Evolutionary conservation across 1,284 basidiomycete species (phyloP), one percentile per base, ranked within the genome.

Genomic region (Sanghuangporus sanghuang): DNA sequence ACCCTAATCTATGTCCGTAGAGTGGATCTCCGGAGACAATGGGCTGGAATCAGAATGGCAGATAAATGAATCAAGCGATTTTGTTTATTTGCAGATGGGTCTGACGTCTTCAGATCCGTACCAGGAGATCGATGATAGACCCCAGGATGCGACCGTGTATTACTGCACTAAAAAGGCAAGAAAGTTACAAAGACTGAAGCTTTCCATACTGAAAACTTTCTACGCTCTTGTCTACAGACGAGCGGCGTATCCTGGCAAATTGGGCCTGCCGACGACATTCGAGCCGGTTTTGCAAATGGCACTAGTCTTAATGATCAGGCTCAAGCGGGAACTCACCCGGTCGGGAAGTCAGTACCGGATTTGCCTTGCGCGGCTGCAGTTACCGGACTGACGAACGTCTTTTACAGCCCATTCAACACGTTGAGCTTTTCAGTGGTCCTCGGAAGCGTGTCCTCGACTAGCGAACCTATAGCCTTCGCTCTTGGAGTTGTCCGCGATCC

Each of bases 21-120:
- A 77, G 69, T 78, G 76, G 75, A 65, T 76, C 9, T 73, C 77
- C 1, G 71, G 72, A 32, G 72, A 75, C 58, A 67, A 68, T 2
- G 61, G 58, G 1, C 71, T 71, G 39, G 55, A 63, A 0, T 72
- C 73, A 0, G 69, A 65, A 46, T 79, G 77, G 75, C 69, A 59
- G 32, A 71, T 70, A 32, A 69, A 64, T n/a, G 57, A 62, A 40
- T 68, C 64, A 16, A 48, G 42, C 27, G 14, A 62, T 32, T 66
- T 70, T 21, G 67, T 71, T 39, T 73, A 70, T 56, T 73, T 77
- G 59, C 67, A 72, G 23, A 69, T 75, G 6, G 59, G 69, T 12
- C 66, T 75, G 2, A 54, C 65, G 2, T 54, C 70, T 1, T 72
- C 71, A 12, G 38, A 61, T 6, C 59, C 68, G 6, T 73, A 73